A percentile compares a stretch with the other conserved stretches of the same genome.
These are phyloP conservation scores for Juglanconis juglandina DNA, from an alignment of 2,329 filamentous ascomycete species.

Conservation along the genomic window DNA sequence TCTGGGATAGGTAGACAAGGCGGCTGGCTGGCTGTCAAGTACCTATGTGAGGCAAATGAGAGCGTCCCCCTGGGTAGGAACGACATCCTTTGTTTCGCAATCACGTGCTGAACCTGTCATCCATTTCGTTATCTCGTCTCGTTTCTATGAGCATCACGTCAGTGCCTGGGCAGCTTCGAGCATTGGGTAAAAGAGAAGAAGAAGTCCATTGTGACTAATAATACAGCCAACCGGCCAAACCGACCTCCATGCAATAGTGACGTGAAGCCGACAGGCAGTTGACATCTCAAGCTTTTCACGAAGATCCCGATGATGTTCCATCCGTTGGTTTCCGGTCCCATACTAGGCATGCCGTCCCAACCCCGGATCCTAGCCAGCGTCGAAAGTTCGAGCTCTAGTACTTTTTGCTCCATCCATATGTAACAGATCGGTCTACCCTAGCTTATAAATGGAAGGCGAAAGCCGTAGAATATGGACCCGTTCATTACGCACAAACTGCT, in stretches of 20 bases:
- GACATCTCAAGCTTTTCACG: not conserved
- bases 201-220: not conserved
- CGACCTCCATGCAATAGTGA: not conserved
- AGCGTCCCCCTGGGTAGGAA: no score
- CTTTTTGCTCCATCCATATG: not conserved
- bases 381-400: not conserved
- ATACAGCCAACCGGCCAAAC: not conserved
- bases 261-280: not conserved
- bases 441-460: not conserved
- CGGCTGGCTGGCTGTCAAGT: not conserved
- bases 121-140: no score
- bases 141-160: no score
- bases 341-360: not conserved
- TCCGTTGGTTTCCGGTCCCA: not conserved
- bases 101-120: no score
- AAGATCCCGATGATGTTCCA: not conserved
- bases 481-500: no score
- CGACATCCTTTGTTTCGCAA: no score
- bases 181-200: no score
- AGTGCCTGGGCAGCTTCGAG: no score
- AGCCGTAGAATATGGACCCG: not conserved
- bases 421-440: not conserved
- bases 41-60: not conserved
- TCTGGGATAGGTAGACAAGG: conserved; percentile 20
- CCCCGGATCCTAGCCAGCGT: not conserved